These are phyloP conservation scores for Penicillium psychrosexuale DNA, from an alignment of 2,329 filamentous ascomycete species.

Conservation along the genomic window DNA sequence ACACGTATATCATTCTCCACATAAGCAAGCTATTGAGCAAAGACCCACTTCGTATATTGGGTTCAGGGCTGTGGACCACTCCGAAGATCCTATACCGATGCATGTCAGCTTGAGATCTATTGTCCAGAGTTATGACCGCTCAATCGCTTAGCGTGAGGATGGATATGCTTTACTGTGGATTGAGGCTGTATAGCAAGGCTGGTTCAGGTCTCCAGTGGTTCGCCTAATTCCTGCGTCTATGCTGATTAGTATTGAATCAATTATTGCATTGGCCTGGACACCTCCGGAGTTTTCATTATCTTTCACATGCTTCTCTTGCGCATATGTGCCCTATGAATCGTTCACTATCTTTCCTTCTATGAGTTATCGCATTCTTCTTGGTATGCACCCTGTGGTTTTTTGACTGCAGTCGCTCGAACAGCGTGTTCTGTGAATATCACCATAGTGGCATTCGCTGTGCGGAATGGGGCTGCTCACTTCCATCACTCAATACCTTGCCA, in stretches of 20 bases:
- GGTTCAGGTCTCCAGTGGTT: slow-evolving; percentile 3
- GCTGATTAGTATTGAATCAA: neutral
- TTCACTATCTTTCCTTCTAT: neutral
- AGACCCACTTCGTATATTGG: too few species aligned
- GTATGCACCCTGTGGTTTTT: neutral
- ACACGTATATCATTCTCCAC: too few species aligned
- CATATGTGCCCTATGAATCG: neutral
- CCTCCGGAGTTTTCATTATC: slow-evolving; percentile 2
- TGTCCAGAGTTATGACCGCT: neutral
- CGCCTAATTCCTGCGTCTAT: neutral
- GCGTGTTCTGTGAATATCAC: slow-evolving; percentile 5
- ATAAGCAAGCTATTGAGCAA: too few species aligned
- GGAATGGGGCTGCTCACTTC: slow-evolving; percentile 2
- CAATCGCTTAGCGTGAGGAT: neutral
- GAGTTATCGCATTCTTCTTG: neutral
- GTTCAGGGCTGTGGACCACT: too few species aligned
- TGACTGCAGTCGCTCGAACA: slow-evolving; percentile 3
- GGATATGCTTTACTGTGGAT: neutral
- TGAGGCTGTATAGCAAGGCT: slow-evolving; percentile 9
- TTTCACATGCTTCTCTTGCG: slow-evolving; percentile 1
- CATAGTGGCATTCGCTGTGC: slow-evolving; percentile 7
- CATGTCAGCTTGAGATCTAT: neutral
- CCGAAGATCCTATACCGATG: slow-evolving; percentile 1
- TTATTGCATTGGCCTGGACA: neutral
- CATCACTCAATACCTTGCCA: slow-evolving; percentile 3